phyloP scores from a whole-genome alignment of 306 rosid species.

The Quercus aquifolioides region DNA sequence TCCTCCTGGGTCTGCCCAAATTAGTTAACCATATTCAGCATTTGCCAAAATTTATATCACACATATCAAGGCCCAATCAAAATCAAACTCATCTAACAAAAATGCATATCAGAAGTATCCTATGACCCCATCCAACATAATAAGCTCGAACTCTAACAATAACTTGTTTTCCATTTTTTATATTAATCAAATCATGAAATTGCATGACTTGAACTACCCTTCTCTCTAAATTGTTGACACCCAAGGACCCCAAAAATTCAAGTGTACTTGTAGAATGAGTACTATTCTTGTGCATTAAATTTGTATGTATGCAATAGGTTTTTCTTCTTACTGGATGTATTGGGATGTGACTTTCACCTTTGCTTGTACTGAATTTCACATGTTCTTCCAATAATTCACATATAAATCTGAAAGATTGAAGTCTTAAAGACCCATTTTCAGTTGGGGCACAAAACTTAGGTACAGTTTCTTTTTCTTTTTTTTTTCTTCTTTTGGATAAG shows the following conservation, averaged over 20 bases:
- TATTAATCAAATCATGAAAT: neutral
- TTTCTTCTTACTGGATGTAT: neutral
- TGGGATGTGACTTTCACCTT: neutral
- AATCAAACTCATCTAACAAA: neutral
- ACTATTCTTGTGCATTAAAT: neutral
- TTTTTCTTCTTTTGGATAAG: too few species aligned
- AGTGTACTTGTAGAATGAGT: neutral
- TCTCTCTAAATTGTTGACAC: neutral
- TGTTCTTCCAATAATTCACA: neutral
- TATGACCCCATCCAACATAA: neutral
- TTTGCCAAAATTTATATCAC: constrained; percentile 5
- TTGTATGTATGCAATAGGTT: neutral
- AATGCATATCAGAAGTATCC: constrained; percentile 5
- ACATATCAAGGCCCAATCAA: neutral
- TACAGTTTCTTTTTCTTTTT: too few species aligned
- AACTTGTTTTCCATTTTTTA: neutral
- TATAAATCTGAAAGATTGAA: neutral
- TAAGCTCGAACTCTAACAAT: neutral
- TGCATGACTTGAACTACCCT: neutral
- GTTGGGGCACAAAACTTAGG: too few species aligned
- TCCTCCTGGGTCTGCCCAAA: constrained; percentile 77
- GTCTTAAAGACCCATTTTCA: neutral
- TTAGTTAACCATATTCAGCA: constrained; percentile 33
- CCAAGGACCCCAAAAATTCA: neutral
- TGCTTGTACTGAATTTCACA: neutral